Base-by-base conservation (phyloP, 1,284 basidiomycete species). In the Apiotrichum domesticum region DNA sequence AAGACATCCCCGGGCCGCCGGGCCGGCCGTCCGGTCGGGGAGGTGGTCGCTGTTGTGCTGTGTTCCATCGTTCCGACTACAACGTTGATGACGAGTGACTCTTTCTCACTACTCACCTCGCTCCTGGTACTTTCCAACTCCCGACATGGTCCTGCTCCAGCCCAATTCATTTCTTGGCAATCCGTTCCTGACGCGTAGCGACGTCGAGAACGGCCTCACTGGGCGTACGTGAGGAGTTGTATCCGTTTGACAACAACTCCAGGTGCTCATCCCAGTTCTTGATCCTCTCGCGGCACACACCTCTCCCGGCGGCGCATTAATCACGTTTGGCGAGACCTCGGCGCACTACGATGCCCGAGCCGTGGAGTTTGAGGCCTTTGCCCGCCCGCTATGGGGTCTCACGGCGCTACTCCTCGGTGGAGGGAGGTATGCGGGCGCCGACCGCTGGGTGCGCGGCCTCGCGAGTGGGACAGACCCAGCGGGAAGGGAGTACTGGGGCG, bases 321-420 rank as follows among this genome's bases (percentile, higher is more conserved):
- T 88, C 60, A 84, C 85, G 56, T 78, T 88, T 5, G 85, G 85
- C 3, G 79, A 84, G 69, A 87, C 86, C 0, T 86, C 83, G 3
- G 87, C 87, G 0, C 87, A 88, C 69, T 88, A 83, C 69, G 87
- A 89, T 69, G 83, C 86, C 54, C 75, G 79, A 8, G 87, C 87
- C 14, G 86, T 87, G 1, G 84, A 85, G 54, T 80, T 88, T 42
- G 87, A 89, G 66, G 84, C 86, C 1, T 89, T 87, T 66, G 85
- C 86, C 3, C 80, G 87, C 8, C 87, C 87, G 0, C 80, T 88
- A 43, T 88, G 87, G 87, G 87, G 85, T 8, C 79, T 88, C 3
- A 81, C 85, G 0, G 81, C 85, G 2, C 76, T 88, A 5, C 77
- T 88, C 8, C 81, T 81, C 3, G 87, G 86, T 0, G 85, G 84